Conservation (phyloP, 495 filamentous ascomycete species). For the Xylaria longipes region DNA sequence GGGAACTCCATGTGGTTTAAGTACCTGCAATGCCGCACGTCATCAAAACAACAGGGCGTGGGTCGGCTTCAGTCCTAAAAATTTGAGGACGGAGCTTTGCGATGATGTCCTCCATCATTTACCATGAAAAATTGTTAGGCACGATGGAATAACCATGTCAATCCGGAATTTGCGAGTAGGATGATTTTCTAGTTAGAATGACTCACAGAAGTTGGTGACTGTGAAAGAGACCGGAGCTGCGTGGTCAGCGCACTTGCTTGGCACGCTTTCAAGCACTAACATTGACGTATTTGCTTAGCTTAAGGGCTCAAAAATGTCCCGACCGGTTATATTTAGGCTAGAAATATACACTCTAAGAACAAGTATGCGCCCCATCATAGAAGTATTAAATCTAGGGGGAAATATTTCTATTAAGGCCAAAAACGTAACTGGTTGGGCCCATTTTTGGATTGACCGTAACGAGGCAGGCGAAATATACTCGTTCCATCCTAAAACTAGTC, state of each 20-base stretch:
- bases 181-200: not conserved
- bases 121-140: not conserved
- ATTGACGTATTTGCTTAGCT: not conserved
- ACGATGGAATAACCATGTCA: not conserved
- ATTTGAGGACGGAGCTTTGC: conserved; percentile 19
- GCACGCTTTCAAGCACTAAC: conserved; percentile 1
- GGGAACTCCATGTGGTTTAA: not conserved
- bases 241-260: conserved; percentile 5
- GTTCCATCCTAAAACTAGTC: not conserved
- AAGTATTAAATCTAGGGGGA: too few species aligned
- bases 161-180: not conserved
- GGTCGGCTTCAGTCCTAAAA: conserved; percentile 20
- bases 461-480: not conserved
- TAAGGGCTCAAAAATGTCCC: not conserved
- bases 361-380: too few species aligned
- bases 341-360: too few species aligned
- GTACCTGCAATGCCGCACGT: conserved; percentile 34
- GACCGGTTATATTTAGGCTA: too few species aligned
- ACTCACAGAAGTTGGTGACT: conserved; percentile 5
- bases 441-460: not conserved
- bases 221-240: not conserved
- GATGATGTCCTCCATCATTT: conserved; percentile 23
- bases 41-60: conserved; percentile 31
- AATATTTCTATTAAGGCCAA: too few species aligned
- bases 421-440: too few species aligned